phyloP scores from a whole-genome alignment of 176 grass and related monocot species.

The Musa acuminata region DNA sequence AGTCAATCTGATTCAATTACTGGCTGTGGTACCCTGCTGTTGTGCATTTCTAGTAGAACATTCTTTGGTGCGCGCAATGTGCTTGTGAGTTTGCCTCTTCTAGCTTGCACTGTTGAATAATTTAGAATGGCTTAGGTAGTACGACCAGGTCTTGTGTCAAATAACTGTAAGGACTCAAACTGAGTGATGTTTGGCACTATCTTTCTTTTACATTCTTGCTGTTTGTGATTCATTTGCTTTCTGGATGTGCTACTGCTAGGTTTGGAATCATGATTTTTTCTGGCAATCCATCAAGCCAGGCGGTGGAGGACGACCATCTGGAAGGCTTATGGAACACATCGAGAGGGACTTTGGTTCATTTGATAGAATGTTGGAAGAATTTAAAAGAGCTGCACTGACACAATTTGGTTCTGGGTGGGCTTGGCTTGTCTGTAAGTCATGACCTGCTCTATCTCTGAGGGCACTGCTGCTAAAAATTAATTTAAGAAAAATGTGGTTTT shows the following conservation, averaged over 20 bases:
- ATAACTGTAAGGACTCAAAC: too few relatives aligned
- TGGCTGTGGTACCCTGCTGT: too few relatives aligned
- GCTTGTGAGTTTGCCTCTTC: constrained; percentile 1
- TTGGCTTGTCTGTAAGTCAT: constrained; percentile 84
- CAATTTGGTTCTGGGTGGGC: constrained; percentile 97
- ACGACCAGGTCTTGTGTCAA: too few relatives aligned
- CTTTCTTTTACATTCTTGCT: background rate
- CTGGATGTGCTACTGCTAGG: background rate
- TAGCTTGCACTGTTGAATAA: background rate
- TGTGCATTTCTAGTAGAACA: background rate
- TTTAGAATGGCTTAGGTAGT: background rate
- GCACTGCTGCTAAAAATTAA: background rate
- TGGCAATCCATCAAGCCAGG: constrained; percentile 78
- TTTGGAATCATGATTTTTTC: constrained; percentile 97
- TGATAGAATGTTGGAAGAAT: constrained; percentile 40
- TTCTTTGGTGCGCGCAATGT: background rate
- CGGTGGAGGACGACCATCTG: constrained; percentile 44
- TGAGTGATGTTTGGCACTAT: background rate
- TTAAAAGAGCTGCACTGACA: constrained; percentile 49
- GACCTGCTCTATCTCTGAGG: background rate
- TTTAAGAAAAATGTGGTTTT: background rate
- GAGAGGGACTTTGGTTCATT: constrained; percentile 84
- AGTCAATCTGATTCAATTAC: too few relatives aligned
- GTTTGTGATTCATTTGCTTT: background rate
- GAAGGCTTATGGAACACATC: constrained; percentile 48